Evolutionary conservation across 805 yeast species (phyloP).

Genomic region (Myxozyma monticola): DNA sequence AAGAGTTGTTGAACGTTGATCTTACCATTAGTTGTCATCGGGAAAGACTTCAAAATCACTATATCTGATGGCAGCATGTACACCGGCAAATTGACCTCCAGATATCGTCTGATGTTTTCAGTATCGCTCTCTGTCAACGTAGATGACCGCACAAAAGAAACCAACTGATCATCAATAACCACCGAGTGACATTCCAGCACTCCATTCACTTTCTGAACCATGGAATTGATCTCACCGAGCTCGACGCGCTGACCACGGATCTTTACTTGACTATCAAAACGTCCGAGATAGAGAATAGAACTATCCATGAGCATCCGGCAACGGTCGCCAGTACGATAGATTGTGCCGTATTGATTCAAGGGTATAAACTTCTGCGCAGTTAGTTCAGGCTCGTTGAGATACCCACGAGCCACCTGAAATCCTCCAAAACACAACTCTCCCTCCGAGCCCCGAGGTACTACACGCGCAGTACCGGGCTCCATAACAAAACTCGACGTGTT

Average conservation of each 20-base stretch:
- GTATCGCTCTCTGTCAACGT: neutral
- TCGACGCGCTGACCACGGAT: slow-evolving; percentile 37
- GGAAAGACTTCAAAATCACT: slow-evolving; percentile 15
- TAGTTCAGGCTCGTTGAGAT: slow-evolving; percentile 30
- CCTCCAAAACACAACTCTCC: slow-evolving; percentile 37
- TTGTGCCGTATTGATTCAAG: slow-evolving; percentile 15
- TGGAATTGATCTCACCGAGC: slow-evolving; percentile 34
- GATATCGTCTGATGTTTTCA: neutral
- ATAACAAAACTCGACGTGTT: slow-evolving; percentile 28
- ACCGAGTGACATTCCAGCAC: slow-evolving; percentile 19
- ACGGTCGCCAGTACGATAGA: slow-evolving; percentile 32
- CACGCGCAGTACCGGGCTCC: slow-evolving; percentile 4
- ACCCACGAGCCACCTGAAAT: slow-evolving; percentile 34
- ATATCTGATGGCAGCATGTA: slow-evolving; percentile 33
- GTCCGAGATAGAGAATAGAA: slow-evolving; percentile 33
- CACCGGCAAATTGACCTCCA: slow-evolving; percentile 17
- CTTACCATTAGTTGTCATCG: slow-evolving; percentile 30
- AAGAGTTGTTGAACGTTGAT: slow-evolving; percentile 7
- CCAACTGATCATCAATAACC: slow-evolving; percentile 1
- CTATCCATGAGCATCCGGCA: slow-evolving; percentile 33
- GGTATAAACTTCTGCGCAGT: slow-evolving; percentile 28
- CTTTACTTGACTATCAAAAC: slow-evolving; percentile 37
- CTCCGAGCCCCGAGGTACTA: slow-evolving; percentile 28
- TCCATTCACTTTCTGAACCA: slow-evolving; percentile 1
- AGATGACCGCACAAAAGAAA: slow-evolving; percentile 6